These are phyloP conservation scores for Neofusicoccum laricinum DNA, from an alignment of 2,329 filamentous ascomycete species.

Conservation along the genomic window DNA sequence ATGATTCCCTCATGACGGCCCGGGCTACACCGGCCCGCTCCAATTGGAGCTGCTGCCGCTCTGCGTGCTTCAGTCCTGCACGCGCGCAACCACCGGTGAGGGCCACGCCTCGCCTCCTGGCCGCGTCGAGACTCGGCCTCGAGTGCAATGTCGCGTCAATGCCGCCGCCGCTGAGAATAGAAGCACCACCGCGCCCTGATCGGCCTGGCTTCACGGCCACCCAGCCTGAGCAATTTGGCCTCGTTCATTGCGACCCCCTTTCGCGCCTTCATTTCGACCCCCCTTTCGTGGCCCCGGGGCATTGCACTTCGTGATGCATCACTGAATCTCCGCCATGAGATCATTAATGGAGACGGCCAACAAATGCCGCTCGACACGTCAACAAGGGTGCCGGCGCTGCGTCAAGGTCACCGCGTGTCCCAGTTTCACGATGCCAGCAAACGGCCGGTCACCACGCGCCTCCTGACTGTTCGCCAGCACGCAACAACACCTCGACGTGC, in stretches of 20 bases:
- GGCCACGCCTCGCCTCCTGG: neutral
- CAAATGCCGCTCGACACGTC: slow-evolving; percentile 14
- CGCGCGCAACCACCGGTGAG: neutral
- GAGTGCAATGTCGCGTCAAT: slow-evolving; percentile 13
- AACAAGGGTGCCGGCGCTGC: neutral
- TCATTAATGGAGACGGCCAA: slow-evolving; percentile 5
- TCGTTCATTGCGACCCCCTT: neutral
- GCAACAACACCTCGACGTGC: neutral
- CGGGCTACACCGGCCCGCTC: neutral
- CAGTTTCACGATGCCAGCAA: slow-evolving; percentile 5
- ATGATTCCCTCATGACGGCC: slow-evolving; percentile 9
- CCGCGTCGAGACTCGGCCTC: neutral
- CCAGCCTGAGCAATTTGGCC: neutral
- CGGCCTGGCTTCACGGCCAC: neutral
- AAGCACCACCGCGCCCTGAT: slow-evolving; percentile 5
- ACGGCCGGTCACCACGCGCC: neutral
- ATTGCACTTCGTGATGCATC: neutral
- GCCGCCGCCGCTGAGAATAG: slow-evolving; percentile 9
- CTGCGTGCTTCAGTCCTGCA: neutral
- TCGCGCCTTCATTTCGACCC: too few relatives aligned
- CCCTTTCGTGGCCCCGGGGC: neutral
- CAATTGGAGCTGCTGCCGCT: slow-evolving; percentile 6
- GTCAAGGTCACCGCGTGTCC: neutral
- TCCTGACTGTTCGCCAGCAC: neutral
- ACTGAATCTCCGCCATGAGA: neutral